Evolutionary conservation across 2,329 filamentous ascomycete species (phyloP), one percentile per base, ranked within the genome.

Genomic region (Conoideocrella luteorostrata): DNA sequence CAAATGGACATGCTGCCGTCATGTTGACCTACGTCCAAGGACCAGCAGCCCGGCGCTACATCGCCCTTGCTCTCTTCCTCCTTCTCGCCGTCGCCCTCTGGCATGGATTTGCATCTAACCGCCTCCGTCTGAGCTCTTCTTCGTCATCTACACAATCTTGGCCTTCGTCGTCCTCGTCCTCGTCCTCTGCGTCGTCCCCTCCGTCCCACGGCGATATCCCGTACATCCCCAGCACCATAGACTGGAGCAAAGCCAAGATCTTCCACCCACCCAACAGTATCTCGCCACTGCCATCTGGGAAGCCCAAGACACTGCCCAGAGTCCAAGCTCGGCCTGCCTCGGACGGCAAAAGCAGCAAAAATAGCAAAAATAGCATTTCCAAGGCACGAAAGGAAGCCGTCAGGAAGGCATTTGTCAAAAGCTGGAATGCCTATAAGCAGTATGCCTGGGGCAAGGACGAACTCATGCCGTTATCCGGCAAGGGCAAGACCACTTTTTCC

Each of bases 371-470:
- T 41, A 47, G 55, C 30, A 53, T 59, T 20, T 56, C 64, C 30
- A 51, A 56, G 12, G 54, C 59, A 5, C 60, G 69, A 28, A 64
- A 64, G 45, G 54, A 58, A 21, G 62, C 62, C 22, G 61, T 73
- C 43, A 63, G 60, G 44, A 50, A 59, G 37, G 64, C 65, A 11
- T 69, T 71, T 41, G 47, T 61, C 48, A 68, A 69, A 53, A 70
- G 64, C 48, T 73, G 76, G 76, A 59, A 67, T 21, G 67, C 70
- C 6, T 80, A 80, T 55, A 72, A 70, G 50, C 64, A 64, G 34
- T 60, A 76, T 50, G 77, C 77, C 1, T 80, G 75, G 74, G 61
- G 69, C n/a, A 64, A 69, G 50, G 77, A 80, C 47, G 75, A 80
- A 60, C 63, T 80, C 32, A 62, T 64, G 48, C 77, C 77, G 12